Evolutionary conservation across 2,329 filamentous ascomycete species (phyloP).

Genomic region (Xylaria sp.): DNA sequence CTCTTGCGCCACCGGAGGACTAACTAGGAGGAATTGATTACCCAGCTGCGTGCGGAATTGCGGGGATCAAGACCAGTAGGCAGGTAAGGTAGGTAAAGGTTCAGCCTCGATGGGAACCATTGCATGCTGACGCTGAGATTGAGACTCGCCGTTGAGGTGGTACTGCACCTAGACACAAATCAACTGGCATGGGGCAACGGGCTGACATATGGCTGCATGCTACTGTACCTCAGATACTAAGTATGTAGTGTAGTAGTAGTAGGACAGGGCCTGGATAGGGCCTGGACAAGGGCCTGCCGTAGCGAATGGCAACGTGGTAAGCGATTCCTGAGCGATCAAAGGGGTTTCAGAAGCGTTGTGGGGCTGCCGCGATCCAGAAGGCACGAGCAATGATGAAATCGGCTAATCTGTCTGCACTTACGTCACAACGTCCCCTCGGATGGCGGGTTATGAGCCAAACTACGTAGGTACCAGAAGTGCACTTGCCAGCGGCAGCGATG

Average conservation of each 20-base stretch:
- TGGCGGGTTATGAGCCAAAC: not conserved
- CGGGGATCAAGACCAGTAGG: conserved; percentile 17
- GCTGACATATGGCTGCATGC: conserved; percentile 7
- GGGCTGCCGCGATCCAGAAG: conserved; percentile 6
- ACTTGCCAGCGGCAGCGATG: not conserved
- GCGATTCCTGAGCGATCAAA: no score
- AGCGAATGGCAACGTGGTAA: conserved; percentile 17
- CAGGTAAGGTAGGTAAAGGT: no score
- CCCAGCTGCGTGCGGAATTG: conserved; percentile 16
- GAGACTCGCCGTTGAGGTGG: not conserved
- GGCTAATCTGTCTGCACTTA: conserved; percentile 24
- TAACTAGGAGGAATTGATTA: not conserved
- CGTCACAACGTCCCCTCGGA: conserved; percentile 30
- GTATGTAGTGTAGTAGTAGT: no score
- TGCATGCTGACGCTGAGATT: conserved; percentile 11
- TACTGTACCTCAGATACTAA: no score
- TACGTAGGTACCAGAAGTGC: conserved; percentile 4
- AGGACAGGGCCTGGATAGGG: no score
- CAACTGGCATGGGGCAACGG: conserved; percentile 1
- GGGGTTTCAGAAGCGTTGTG: conserved; percentile 5
- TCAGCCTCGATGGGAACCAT: conserved; percentile 24
- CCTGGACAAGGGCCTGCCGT: not conserved
- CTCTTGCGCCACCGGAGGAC: no score
- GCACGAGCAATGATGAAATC: conserved; percentile 32
- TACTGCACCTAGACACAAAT: no score